Base-by-base conservation (phyloP, 192 early-diverging fungal species). In the Mortierella claussenii region DNA sequence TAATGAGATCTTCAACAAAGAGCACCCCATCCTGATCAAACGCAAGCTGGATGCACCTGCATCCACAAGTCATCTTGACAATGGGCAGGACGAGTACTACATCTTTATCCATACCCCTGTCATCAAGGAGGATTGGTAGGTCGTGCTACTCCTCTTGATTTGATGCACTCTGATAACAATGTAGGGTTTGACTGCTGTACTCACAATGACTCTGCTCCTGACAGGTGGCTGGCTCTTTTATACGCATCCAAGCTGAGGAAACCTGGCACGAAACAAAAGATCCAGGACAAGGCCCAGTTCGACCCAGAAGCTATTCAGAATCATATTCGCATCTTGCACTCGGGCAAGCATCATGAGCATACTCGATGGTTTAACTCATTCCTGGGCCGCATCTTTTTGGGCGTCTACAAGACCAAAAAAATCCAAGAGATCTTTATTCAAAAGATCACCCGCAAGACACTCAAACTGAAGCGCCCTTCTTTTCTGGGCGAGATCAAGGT, bases 91-190 rank as follows among this genome's bases (percentile, higher is more conserved):
- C 30, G 70, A 79, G 30, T 82, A 69, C 68, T 92, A 89, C 56
- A 69, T 93, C 17, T 90, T 88, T 59, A 88, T 84, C 36, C 84
- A 89, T 66, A 65, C 75, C 3, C 85, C 85, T 15, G 80, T 82
- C 4, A 91, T 96, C 60, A 97, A 97, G 80, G 96, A 97, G 75
- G 93, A 94, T 69, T 97, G 96, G 96, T 94, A 90, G 47, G 51
- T 60, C n/a, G n/a, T n/a, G n/a, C n/a, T n/a, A n/a, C n/a, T n/a
- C n/a, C n/a, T n/a, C n/a, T n/a, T n/a, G n/a, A n/a, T n/a, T n/a
- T n/a, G n/a, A n/a, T n/a, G n/a, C n/a, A n/a, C n/a, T n/a, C n/a
- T n/a, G n/a, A n/a, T n/a, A n/a, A n/a, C n/a, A n/a, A n/a, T n/a
- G n/a, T n/a, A n/a, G n/a, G n/a, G n/a, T n/a, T n/a, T n/a, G n/a